These are phyloP conservation scores for Boechera retrofracta DNA, from an alignment of 345 rosid genomes.

Conservation along the genomic window DNA sequence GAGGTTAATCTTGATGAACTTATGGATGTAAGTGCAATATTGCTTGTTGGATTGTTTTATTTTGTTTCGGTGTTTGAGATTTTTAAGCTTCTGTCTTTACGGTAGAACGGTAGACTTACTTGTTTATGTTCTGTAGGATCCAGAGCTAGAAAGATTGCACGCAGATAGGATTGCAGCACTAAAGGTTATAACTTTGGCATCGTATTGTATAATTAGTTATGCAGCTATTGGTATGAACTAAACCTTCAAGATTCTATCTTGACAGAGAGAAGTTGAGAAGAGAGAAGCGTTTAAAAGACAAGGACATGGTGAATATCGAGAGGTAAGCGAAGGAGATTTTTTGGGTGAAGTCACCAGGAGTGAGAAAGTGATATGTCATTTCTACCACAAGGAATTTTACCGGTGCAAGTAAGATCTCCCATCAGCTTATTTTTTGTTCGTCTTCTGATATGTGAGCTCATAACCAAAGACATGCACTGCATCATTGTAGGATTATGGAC, in stretches of 20 bases:
- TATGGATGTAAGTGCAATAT: constrained; percentile 77
- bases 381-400: constrained; percentile 85
- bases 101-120: neutral
- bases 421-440: neutral
- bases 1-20: constrained; percentile 95
- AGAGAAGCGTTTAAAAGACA: constrained; percentile 74
- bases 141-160: constrained; percentile 91
- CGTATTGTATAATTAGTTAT: constrained; percentile 10
- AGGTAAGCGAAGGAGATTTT: constrained; percentile 90
- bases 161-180: constrained; percentile 91
- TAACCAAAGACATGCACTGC: constrained; percentile 14
- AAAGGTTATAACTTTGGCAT: constrained; percentile 58
- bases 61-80: neutral
- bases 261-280: constrained; percentile 92
- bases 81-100: neutral
- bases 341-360: constrained; percentile 93
- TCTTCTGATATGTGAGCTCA: constrained; percentile 12
- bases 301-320: constrained; percentile 94
- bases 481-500: constrained; percentile 77
- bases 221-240: constrained; percentile 41
- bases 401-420: constrained; percentile 76
- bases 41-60: constrained; percentile 3
- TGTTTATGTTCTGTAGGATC: constrained; percentile 63
- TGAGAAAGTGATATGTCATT: constrained; percentile 84
- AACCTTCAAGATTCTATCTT: constrained; percentile 37